Base-by-base conservation (phyloP, 2,329 filamentous ascomycete genomes). In the Colletotrichum echinochloae region DNA sequence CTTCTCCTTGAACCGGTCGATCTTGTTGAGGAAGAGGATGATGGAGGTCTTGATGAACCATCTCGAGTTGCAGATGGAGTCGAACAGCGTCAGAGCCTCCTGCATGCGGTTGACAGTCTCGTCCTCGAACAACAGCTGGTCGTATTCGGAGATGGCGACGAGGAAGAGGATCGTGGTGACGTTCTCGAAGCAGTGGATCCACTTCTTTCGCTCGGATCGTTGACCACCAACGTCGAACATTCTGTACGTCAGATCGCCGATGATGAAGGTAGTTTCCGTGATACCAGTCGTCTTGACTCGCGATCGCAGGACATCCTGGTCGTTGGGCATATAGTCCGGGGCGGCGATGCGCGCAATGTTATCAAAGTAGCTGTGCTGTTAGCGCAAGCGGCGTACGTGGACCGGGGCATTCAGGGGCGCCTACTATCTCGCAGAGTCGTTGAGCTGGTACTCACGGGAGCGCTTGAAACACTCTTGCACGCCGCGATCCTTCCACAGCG, bases 161-260 rank as follows among this genome's bases (percentile, higher is more conserved):
- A 97, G 85, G 90, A 98, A 98, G 48, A 98, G 92, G 76, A 98
- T 97, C 12, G 95, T 97, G 11, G 94, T 97, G 78, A 98, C 95
- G 77, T 98, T 97, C 86, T 98, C 95, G 83, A 98, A 98, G 85
- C 95, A 97, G 86, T 98, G 95, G 77, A 98, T 98, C 95, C 95
- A 98, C 90, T 98, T 98, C 92, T 98, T 98, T 80, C 95, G 91
- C 84, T 98, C 95, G 8, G 94, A 97, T 81, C 95, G 90, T 83
- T 97, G 95, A 74, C 95, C 95, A 88, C 95, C 95, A 55, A 98
- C 95, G 78, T 98, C 95, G 83, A 97, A 97, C 95, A 98, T 97
- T 75, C 94, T 91, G 86, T 97, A 98, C 68, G 94, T 97, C 74
- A 98, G 86, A 78, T 97, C 93, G 75, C 94, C 94, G 75, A 97